Evolutionary conservation across 495 filamentous ascomycete genomes (phyloP).

Genomic region (Cetradonia linearis): DNA sequence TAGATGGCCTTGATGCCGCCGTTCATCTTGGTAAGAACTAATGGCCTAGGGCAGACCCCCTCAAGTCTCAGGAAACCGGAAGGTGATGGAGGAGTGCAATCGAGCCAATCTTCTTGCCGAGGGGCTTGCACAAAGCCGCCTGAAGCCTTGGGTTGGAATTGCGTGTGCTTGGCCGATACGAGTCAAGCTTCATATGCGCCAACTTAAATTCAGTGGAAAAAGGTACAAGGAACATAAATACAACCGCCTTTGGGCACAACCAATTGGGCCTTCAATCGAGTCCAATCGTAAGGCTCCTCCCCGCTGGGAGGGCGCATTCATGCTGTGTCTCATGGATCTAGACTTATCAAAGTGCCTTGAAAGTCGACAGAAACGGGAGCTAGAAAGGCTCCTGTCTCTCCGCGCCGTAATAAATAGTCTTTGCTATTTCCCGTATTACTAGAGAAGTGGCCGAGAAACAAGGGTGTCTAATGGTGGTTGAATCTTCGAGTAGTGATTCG

Average conservation of each 20-base stretch:
- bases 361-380: not conserved
- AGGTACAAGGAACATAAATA: conserved; percentile 6
- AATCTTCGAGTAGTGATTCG: not conserved
- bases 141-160: conserved; percentile 12
- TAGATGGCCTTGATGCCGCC: not conserved
- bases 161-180: conserved; percentile 17
- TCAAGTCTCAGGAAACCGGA: conserved; percentile 20
- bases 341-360: not conserved
- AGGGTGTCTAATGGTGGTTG: not conserved
- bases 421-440: not conserved
- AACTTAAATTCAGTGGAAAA: conserved; percentile 1
- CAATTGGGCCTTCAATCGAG: not conserved
- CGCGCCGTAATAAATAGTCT: conserved; percentile 1
- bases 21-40: conserved; percentile 7
- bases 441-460: conserved; percentile 1
- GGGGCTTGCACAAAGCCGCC: conserved; percentile 24
- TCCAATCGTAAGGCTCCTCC: not conserved
- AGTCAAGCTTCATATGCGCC: conserved; percentile 19
- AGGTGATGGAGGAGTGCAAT: conserved; percentile 23
- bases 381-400: not conserved
- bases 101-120: conserved; percentile 20
- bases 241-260: conserved; percentile 1
- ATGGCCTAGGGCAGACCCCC: not conserved
- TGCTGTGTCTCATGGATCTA: not conserved
- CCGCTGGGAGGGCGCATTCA: not conserved